A percentile compares a stretch with the other conserved stretches of the same genome.
These are phyloP conservation scores for Scheffersomyces cryptocercus DNA, from an alignment of 1,139 yeast genomes.

Conservation along the genomic window DNA sequence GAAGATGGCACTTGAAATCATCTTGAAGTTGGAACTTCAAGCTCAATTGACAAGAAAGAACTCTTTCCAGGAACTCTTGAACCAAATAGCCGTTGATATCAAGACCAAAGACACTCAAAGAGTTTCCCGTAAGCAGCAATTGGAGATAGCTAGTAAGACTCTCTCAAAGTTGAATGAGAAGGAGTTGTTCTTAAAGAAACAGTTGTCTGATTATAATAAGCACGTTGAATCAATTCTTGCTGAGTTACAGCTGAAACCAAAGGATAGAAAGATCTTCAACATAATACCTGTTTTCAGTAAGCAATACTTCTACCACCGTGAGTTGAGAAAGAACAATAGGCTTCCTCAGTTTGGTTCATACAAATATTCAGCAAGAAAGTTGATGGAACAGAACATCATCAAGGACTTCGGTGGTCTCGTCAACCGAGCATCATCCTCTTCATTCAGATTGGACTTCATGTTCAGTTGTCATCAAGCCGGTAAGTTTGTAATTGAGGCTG, in stretches of 20 bases:
- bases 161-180: conserved; percentile 61
- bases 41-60: conserved; percentile 68
- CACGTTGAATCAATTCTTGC: conserved; percentile 69
- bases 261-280: conserved; percentile 53
- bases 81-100: conserved; percentile 84
- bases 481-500: conserved; percentile 67
- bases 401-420: conserved; percentile 55
- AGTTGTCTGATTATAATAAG: conserved; percentile 64
- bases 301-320: conserved; percentile 77
- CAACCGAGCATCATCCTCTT: conserved; percentile 39
- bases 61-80: conserved; percentile 76
- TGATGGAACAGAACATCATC: conserved; percentile 72
- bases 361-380: conserved; percentile 74
- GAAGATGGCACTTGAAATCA: conserved; percentile 69
- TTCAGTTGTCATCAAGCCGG: conserved; percentile 78
- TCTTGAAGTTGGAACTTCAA: conserved; percentile 71
- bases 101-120: conserved; percentile 76
- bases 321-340: conserved; percentile 64
- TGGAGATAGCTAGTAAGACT: conserved; percentile 61
- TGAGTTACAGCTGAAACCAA: conserved; percentile 58
- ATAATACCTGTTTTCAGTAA: conserved; percentile 68
- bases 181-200: conserved; percentile 58
- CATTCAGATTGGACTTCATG: conserved; percentile 71
- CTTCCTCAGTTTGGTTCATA: conserved; percentile 81
- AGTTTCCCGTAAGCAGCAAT: conserved; percentile 59